Evolutionary conservation across 345 rosid genomes (phyloP).

Genomic region (Hypericum perforatum): DNA sequence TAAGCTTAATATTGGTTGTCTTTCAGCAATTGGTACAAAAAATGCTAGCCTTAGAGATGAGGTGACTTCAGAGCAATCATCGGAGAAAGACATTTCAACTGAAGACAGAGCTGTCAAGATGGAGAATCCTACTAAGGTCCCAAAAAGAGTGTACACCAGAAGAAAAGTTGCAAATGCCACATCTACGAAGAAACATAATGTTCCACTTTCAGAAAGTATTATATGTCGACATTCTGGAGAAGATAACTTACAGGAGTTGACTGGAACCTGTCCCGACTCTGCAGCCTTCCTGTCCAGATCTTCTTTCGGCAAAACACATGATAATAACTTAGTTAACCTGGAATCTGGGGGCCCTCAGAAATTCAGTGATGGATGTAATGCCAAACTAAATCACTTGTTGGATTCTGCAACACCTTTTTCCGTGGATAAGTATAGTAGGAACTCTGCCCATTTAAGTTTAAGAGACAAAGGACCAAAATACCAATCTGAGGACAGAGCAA

Average conservation of each 20-base stretch:
- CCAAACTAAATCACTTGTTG: slow-evolving; percentile 11
- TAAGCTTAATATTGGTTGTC: background rate
- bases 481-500: slow-evolving; percentile 21
- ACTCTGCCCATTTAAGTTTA: background rate
- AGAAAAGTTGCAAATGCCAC: slow-evolving; percentile 28
- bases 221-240: slow-evolving; percentile 25
- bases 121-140: slow-evolving; percentile 13
- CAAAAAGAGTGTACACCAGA: slow-evolving; percentile 40
- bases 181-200: slow-evolving; percentile 15
- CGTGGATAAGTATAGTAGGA: no score
- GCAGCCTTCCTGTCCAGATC: slow-evolving; percentile 21
- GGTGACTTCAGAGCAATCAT: slow-evolving; percentile 11
- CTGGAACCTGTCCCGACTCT: slow-evolving; percentile 17
- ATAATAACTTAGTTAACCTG: slow-evolving; percentile 9
- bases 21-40: slow-evolving; percentile 13
- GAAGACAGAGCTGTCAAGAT: slow-evolving; percentile 14
- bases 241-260: slow-evolving; percentile 16
- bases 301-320: slow-evolving; percentile 19
- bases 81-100: slow-evolving; percentile 10
- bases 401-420: slow-evolving; percentile 10
- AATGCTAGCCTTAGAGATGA: slow-evolving; percentile 9
- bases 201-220: slow-evolving; percentile 41
- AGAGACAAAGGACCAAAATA: slow-evolving; percentile 18
- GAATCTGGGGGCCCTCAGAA: slow-evolving; percentile 20
- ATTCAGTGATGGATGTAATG: slow-evolving; percentile 13